Percentiles rank a stretch among this genome's conserved stretches.
Conservation (phyloP, 768 basidiomycete species). For the Lyophyllum semitale region DNA sequence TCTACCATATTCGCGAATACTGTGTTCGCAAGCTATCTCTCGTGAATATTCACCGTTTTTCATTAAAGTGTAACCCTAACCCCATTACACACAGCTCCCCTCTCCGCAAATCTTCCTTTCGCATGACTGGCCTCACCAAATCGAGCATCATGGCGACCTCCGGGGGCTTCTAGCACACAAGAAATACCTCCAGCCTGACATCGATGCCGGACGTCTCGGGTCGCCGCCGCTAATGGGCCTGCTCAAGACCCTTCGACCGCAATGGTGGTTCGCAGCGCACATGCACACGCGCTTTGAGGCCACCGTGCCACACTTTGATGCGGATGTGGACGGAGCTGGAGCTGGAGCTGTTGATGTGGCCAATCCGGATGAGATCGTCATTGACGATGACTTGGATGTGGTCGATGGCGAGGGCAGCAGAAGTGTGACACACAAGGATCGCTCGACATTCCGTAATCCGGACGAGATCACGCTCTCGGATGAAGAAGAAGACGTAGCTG, state of each 20-base stretch:
- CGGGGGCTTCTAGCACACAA: slow-evolving; percentile 68
- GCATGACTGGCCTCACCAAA: slow-evolving; percentile 93
- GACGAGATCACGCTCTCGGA: slow-evolving; percentile 49
- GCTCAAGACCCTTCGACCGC: slow-evolving; percentile 67
- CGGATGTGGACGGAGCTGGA: neutral
- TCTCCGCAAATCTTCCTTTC: slow-evolving; percentile 82
- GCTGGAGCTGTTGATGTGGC: neutral
- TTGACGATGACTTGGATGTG: slow-evolving; percentile 47
- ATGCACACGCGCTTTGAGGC: slow-evolving; percentile 89
- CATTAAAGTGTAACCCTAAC: slow-evolving; percentile 13
- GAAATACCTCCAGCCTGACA: slow-evolving; percentile 74
- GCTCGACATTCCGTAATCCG: slow-evolving; percentile 16
- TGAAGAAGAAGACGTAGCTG: slow-evolving; percentile 44
- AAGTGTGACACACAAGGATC: neutral
- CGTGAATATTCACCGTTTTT: slow-evolving; percentile 35
- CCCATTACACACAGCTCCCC: slow-evolving; percentile 44
- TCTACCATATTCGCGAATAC: slow-evolving; percentile 91
- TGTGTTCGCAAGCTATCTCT: slow-evolving; percentile 78
- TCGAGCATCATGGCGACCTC: slow-evolving; percentile 81
- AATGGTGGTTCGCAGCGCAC: slow-evolving; percentile 94
- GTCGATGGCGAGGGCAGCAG: slow-evolving; percentile 14
- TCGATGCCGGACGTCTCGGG: slow-evolving; percentile 68
- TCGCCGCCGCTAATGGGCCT: slow-evolving; percentile 86
- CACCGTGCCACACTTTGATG: slow-evolving; percentile 44
- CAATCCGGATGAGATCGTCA: slow-evolving; percentile 40